These are phyloP conservation scores for Blastomyces emzantsi DNA, from an alignment of 2,329 filamentous ascomycete species.

Conservation along the genomic window DNA sequence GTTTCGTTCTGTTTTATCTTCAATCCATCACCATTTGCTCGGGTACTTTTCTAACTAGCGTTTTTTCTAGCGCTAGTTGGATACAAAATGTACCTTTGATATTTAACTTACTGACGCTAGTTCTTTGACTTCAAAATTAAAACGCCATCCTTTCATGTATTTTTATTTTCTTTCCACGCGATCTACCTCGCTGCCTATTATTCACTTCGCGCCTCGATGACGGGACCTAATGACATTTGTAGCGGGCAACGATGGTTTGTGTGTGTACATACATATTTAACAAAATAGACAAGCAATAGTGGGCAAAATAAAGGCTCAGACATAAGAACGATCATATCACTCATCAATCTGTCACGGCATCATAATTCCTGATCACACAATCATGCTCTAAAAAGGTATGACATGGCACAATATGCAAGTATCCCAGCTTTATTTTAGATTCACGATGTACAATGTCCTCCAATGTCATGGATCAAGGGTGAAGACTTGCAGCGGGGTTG, in stretches of 20 bases:
- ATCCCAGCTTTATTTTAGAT: not conserved
- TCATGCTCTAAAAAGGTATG: not conserved
- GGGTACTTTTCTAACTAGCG: not conserved
- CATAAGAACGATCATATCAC: not conserved
- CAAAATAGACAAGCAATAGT: not conserved
- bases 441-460: not conserved
- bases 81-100: not conserved
- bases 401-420: not conserved
- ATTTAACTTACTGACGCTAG: not conserved
- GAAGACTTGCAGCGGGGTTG: not conserved
- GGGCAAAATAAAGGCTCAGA: not conserved
- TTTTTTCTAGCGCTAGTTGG: too few relatives aligned
- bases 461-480: not conserved
- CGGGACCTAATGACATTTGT: not conserved
- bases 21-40: too few relatives aligned
- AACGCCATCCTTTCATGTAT: not conserved
- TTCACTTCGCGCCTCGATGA: not conserved
- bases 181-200: not conserved
- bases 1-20: not conserved
- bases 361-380: not conserved
- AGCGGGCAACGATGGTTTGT: not conserved
- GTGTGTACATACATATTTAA: not conserved
- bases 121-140: not conserved
- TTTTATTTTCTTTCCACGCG: not conserved
- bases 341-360: not conserved